A percentile compares a stretch with the other conserved stretches of the same genome.
Evolutionary conservation across 306 rosid genomes (phyloP).

Genomic region (Dicorynia guianensis): DNA sequence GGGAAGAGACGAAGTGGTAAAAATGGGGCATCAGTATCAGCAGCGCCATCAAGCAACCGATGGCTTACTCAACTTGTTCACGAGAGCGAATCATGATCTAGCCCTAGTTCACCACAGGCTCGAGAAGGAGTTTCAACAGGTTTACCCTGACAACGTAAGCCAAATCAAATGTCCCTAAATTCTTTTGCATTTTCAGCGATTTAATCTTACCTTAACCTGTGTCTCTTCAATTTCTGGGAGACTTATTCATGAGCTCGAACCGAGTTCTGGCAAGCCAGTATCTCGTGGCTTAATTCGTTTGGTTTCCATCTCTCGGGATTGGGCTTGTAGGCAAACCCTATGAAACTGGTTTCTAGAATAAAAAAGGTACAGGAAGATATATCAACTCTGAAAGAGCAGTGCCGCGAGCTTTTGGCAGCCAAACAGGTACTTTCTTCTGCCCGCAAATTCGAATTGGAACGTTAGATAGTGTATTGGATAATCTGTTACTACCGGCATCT

Average conservation of each 20-base stretch:
- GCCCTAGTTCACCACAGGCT: constrained; percentile 59
- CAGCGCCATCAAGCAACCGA: constrained; percentile 77
- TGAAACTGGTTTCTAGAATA: constrained; percentile 79
- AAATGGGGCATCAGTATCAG: constrained; percentile 52
- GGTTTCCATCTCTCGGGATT: not conserved
- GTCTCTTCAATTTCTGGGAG: not conserved
- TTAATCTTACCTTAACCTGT: not conserved
- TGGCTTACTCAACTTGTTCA: constrained; percentile 69
- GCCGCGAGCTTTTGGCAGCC: constrained; percentile 80
- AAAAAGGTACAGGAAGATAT: constrained; percentile 81
- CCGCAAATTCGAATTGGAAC: not conserved
- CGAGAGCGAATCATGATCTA: constrained; percentile 85
- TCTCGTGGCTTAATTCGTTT: not conserved
- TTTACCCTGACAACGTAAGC: constrained; percentile 78
- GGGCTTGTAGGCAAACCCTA: constrained; percentile 73
- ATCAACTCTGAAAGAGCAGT: constrained; percentile 70
- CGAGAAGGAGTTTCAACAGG: constrained; percentile 79
- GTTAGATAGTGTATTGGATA: constrained; percentile 14
- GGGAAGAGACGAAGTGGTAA: not conserved
- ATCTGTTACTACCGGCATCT: not conserved
- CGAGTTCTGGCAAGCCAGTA: not conserved
- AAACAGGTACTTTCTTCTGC: constrained; percentile 64
- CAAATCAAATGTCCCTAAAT: not conserved
- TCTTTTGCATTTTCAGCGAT: not conserved
- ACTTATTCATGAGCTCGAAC: not conserved